Base-by-base conservation (phyloP, 2,329 filamentous ascomycete genomes). In the Fusarium clavum region DNA sequence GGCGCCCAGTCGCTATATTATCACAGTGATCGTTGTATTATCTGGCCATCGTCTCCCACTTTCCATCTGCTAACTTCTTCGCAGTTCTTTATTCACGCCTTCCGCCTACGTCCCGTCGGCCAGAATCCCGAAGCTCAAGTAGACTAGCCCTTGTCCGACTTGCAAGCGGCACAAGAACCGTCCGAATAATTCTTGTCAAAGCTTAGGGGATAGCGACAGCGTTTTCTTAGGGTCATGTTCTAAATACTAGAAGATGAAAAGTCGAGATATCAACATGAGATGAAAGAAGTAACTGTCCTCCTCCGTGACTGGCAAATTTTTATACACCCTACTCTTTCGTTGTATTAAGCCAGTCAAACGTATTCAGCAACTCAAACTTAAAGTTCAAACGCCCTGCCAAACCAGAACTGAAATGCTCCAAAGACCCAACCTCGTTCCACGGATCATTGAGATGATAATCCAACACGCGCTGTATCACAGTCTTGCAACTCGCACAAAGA, bases 341-440 rank as follows among this genome's bases (percentile, higher is more conserved):
- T 3, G 16, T 2, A 22, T 57, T 57, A 2, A 64, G 60, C 61
- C 61, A 64, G 22, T 64, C 61, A 27, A 59, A 64, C 0, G 61
- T 64, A 2, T 64, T 64, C 11, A 64, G 2, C 7, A 64, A 12
- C 5, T 64, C 61, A 4, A 64, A 64, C 14, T 56, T 41, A 20
- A 64, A 64, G 11, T 59, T 64, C 13, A 64, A 20, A 7, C 52
- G 55, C 6, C 52, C 46, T 1, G 32, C 6, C 24, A 64, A 43
- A 0, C 32, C 61, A 3, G 27, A 59, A 5, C 52, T 64, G 10
- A 64, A 64, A 4, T 52, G 61, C 2, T 64, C 52, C 4, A 64
- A 4, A 2, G 60, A 51, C 9, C 52, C 61, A 40, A 46, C 27
- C 1, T 46, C 22, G 9, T 24, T 46, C 11, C 49, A 57, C 7